Evolutionary conservation across 176 grass and related monocot species (phyloP), one percentile per base, ranked within the genome.

Genomic region (Hyparrhenia diplandra): DNA sequence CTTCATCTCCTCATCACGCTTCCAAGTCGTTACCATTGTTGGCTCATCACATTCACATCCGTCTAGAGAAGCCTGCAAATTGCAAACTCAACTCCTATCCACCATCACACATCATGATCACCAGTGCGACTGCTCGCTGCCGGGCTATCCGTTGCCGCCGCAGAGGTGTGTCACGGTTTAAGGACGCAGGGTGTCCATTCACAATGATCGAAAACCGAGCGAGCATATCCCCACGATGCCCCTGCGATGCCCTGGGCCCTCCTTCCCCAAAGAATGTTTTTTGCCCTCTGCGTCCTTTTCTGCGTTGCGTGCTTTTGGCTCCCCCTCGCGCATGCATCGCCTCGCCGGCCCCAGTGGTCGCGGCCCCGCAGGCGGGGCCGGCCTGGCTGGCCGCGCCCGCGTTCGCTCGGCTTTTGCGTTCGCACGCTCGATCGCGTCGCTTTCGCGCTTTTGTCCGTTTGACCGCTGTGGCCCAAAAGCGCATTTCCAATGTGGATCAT

Each of bases 261-360:
- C 87, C 87, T 71, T 63, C 77, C 71, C 70, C 66, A 91, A 88
- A 88, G 95, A 98, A 87, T 93, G 84, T 89, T 76, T 89, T 76
- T 77, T 70, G 20, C 67, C 11, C 88, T 74, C 74, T 67, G 58
- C n/a, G n/a, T n/a, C n/a, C n/a, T n/a, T n/a, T n/a, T 74, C 74
- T 67, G 58, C 82, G 37, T 34, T 83, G 92, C 88, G 65, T 84
- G 88, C 92, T 93, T 95, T 89, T 86, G 41, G 69, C 71, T 36
- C 65, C 35, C 65, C 35, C 36, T 85, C 77, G 83, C 86, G 79
- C 93, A 76, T 88, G 82, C 93, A 29, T 74, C 71, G 74, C 60
- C 55, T 27, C 68, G 80, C 71, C 72, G 82, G 69, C 72, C 87
- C 83, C 87, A 82, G 57, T 27, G 58, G 52, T 57, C 58, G 59